phyloP scores from a whole-genome alignment of 2,329 filamentous ascomycete species.

The Penicillium decumbens region DNA sequence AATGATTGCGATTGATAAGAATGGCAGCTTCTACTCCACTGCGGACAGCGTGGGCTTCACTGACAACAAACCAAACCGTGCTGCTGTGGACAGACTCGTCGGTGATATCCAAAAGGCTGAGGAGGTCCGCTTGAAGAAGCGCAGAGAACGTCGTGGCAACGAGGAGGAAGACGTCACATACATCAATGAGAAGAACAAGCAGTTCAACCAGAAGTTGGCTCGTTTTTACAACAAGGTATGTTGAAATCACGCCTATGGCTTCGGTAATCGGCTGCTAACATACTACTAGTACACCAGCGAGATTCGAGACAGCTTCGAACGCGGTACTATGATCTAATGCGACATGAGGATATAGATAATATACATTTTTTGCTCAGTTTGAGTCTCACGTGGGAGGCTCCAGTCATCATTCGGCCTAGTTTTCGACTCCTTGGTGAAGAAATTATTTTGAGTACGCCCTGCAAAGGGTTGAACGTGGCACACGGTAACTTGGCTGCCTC shows the following conservation, averaged over 20 bases:
- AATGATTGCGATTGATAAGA: conserved; percentile 85
- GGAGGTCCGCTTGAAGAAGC: conserved; percentile 78
- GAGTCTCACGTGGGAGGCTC: not conserved
- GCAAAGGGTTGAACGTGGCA: not conserved
- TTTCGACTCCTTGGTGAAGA: not conserved
- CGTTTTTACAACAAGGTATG: conserved; percentile 88
- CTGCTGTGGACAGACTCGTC: conserved; percentile 81
- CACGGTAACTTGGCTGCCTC: conserved; percentile 23
- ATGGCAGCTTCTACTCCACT: conserved; percentile 86
- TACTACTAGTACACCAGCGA: conserved; percentile 72
- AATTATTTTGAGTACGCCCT: not conserved
- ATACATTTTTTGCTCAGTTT: conserved; percentile 16
- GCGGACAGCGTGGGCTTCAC: conserved; percentile 76
- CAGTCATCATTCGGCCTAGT: not conserved
- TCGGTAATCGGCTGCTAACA: conserved; percentile 13
- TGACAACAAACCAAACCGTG: conserved; percentile 81
- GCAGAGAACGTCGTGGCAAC: conserved; percentile 73
- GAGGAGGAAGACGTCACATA: conserved; percentile 92
- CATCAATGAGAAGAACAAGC: conserved; percentile 99
- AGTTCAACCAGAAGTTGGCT: conserved; percentile 96
- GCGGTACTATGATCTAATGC: conserved; percentile 84
- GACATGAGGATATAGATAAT: conserved; percentile 19
- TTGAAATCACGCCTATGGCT: not conserved
- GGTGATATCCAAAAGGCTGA: conserved; percentile 83
- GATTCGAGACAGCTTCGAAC: conserved; percentile 95